phyloP scores from a whole-genome alignment of 441 rosid species.

The Lepidium campestre region DNA sequence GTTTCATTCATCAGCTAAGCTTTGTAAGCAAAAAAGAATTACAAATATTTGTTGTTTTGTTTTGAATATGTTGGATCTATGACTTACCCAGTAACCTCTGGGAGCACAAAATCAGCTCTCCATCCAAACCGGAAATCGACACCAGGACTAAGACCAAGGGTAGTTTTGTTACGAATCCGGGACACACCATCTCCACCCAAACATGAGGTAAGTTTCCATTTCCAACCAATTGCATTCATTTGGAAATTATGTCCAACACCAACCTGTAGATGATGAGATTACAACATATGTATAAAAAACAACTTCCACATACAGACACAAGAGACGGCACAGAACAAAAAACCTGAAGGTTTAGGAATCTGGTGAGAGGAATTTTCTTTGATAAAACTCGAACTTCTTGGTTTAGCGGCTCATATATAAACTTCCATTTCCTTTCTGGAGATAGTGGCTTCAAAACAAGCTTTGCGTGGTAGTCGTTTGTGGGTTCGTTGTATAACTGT shows the following conservation, averaged over 20 bases:
- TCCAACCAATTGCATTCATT: conserved; percentile 78
- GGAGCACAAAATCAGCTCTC: conserved; percentile 90
- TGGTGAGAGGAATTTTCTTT: conserved; percentile 82
- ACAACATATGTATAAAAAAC: background rate
- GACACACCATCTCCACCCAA: conserved; percentile 85
- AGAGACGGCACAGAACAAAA: background rate
- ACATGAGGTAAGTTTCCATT: conserved; percentile 87
- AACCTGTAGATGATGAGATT: conserved; percentile 36
- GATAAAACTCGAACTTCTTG: conserved; percentile 71
- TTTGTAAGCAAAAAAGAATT: background rate
- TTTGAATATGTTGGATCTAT: background rate
- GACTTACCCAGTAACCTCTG: conserved; percentile 80
- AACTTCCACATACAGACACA: background rate
- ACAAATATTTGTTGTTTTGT: background rate
- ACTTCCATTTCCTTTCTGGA: conserved; percentile 74
- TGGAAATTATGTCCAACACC: conserved; percentile 83
- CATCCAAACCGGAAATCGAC: conserved; percentile 85
- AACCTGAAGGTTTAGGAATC: conserved; percentile 86
- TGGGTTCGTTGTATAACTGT: conserved; percentile 81
- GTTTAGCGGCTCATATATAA: conserved; percentile 64
- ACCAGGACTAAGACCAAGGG: conserved; percentile 71
- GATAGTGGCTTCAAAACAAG: conserved; percentile 79
- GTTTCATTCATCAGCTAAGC: conserved; percentile 24
- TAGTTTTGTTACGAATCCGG: conserved; percentile 73
- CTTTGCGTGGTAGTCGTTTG: conserved; percentile 78